phyloP scores from a whole-genome alignment of 2,329 filamentous ascomycete genomes.

The Aspergillus transmontanensis region DNA sequence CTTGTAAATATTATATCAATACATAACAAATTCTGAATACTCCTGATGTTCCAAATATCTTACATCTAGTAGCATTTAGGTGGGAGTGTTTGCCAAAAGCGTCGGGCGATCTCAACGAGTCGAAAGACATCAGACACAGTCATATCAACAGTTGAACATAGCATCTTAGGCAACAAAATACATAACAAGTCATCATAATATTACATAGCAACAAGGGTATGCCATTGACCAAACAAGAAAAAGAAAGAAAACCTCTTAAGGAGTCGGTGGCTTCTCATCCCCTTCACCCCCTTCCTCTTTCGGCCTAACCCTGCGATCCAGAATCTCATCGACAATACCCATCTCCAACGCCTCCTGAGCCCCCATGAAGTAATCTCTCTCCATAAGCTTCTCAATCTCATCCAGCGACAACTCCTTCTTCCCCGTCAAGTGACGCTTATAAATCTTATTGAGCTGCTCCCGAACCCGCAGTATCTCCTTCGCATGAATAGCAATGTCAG shows the following conservation, averaged over 20 bases:
- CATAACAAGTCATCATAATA: constrained; percentile 11
- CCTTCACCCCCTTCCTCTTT: constrained; percentile 26
- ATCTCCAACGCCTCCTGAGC: constrained; percentile 85
- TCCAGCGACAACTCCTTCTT: constrained; percentile 70
- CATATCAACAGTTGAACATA: neutral
- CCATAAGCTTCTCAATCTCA: constrained; percentile 93
- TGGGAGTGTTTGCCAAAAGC: neutral
- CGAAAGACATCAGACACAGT: neutral
- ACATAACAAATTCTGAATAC: neutral
- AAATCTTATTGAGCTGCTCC: constrained; percentile 86
- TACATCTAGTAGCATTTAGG: neutral
- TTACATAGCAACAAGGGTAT: constrained; percentile 16
- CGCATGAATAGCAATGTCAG: constrained; percentile 93
- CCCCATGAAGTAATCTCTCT: constrained; percentile 91
- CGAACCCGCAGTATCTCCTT: constrained; percentile 92
- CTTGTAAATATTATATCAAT: constrained; percentile 13
- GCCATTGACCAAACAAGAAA: neutral
- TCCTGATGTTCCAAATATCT: neutral
- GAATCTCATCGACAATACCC: constrained; percentile 88
- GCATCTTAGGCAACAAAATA: neutral
- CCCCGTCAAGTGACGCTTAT: constrained; percentile 76
- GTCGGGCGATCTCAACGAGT: neutral
- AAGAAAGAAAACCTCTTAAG: constrained; percentile 9
- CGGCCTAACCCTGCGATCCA: constrained; percentile 52
- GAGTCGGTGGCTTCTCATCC: constrained; percentile 26